Evolutionary conservation across 305 asterid genomes (phyloP), one percentile per base, ranked within the genome.

Genomic region (Plantago rigida): DNA sequence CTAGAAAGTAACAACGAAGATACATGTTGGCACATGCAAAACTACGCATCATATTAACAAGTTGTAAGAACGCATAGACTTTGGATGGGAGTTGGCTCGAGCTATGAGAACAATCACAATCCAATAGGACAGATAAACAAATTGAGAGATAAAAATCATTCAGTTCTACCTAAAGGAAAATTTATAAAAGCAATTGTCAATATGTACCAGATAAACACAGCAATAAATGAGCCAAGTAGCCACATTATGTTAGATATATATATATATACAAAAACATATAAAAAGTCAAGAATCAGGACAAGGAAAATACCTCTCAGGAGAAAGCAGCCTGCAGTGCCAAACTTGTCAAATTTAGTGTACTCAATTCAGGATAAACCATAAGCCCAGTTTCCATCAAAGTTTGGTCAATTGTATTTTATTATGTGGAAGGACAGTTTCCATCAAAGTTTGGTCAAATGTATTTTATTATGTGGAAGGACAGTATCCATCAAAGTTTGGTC

Each of bases 301-400:
- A 59, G 31, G 62, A 63, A 71, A 75, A 39, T 77, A 86, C 96
- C 94, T 72, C 65, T 63, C 74, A 60, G 78, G 66, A 73, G 87
- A 75, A 77, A 72, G 79, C 58, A 81, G 76, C 36, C 67, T n/a
- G 60, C 73, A 52, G 71, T 62, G 68, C 97, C 97, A 81, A 84
- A 92, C 79, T 86, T 89, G 73, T 92, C 86, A 55, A 92, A 92
- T 78, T 92, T 97, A 9, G 99, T 92, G 79, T 92, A 92, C 69
- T 92, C 99, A 14, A 92, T 85, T 64, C 97, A 92, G 59, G 99
- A 86, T 47, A 84, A 60, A 62, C 99, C 99, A 79, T 83, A 92
- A 62, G 84, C 73, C 99, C 99, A 92, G 63, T 85, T 83, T 62
- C 94, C 94, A 75, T 89, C 93, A 41, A 56, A n/a, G n/a, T n/a